Evolutionary conservation across 306 rosid species (phyloP), one percentile per base, ranked within the genome.

Genomic region (Crataegus laevigata): DNA sequence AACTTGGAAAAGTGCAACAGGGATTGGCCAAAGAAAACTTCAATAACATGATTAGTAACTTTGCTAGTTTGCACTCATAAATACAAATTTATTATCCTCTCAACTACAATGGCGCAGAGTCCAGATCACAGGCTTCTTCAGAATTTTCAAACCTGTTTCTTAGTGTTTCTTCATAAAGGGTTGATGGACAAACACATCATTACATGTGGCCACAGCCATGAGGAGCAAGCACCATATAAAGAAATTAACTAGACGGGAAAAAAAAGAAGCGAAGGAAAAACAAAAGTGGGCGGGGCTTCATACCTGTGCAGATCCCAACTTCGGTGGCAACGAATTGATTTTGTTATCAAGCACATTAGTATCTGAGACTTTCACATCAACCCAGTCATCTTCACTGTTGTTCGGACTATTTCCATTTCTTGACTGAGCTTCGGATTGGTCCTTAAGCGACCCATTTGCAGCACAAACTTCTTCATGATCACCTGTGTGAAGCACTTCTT

Each of bases 351-450:
- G 65, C 60, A 59, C 22, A 3, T 68, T 67, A 87, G 77, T 5
- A 70, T 80, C 82, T 6, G 73, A 78, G 68, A 71, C 82, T 84
- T 86, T 85, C 60, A 94, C 96, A 42, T 90, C 93, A 84, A 94
- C 90, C 96, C 96, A 92, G 69, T 90, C 97, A 83, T 90, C 97
- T 78, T 92, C 96, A 78, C 81, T 65, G 55, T 64, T 29, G 71
- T 66, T 82, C 73, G 28, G 71, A 63, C 71, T 75, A 71, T 79
- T 45, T 14, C 70, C 75, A 78, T 14, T 78, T 81, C 75, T 87
- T 8, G 34, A 45, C 78, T 61, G 75, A 55, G 75, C 89, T 36
- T 81, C 87, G 25, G 69, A 59, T n/a, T 67, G 26, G 5, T 65
- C 73, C 45, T 73, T 82, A 28, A 50, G 58, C 62, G 82, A 73